Base-by-base conservation (phyloP, 1,284 basidiomycete genomes). In the Volvariella surrecta region DNA sequence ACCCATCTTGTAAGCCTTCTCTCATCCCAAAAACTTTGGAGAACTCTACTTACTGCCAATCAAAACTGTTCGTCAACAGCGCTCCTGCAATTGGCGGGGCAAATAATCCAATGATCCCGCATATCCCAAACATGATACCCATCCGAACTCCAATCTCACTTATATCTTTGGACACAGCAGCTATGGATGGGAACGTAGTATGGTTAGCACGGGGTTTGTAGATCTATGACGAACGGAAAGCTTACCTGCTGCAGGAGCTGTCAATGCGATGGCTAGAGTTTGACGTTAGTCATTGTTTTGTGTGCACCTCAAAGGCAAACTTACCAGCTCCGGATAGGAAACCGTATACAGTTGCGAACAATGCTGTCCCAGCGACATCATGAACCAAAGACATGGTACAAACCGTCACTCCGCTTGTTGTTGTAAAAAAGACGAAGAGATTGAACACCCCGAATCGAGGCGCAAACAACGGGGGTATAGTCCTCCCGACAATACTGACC, bases 401-500 rank as follows among this genome's bases (percentile, higher is more conserved):
- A 6, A 59, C 52, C 16, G 58, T 45, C 43, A 57, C 51, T 2
- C 51, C 47, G 17, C 39, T 45, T 2, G 15, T 42, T 17, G 49
- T 3, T 1, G 49, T 54, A 39, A 50, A 54, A 2, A 53, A 44
- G 7, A 51, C 31, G 3, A 50, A 32, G 4, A 57, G 22, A 45
- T 67, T 68, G 48, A 60, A 58, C 8, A 61, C 63, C 21, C 73
- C 73, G 37, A 69, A 48, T 22, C 51, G 54, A 48, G 70, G 64
- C n/a, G 69, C 70, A 41, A 71, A 52, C 40, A 67, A 59, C 30
- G 66, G 64, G 4, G 73, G 70, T 10, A 74, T 44, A 13, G 70
- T 57, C 22, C 74, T 67, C 21, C 73, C 73, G 22, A 67, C 52
- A 32, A 70, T 56, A 52, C 66, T 69, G 8, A 66, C 63, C 0